These are phyloP conservation scores for Cunninghamia lanceolata DNA, from an alignment of 75 land plant genomes.

Conservation along the genomic window DNA sequence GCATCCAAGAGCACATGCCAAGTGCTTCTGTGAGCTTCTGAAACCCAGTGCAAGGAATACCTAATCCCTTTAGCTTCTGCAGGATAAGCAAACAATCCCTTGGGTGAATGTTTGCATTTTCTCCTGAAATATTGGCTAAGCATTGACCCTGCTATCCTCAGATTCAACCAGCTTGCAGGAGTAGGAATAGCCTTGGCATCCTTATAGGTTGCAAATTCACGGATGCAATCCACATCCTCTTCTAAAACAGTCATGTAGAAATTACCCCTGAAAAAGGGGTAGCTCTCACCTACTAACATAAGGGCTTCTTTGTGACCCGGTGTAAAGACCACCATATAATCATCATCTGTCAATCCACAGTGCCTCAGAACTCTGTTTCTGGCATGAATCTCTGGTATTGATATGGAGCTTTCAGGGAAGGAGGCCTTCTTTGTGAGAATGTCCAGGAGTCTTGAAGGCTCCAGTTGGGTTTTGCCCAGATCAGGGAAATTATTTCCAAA, in stretches of 20 bases:
- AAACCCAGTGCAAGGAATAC: constrained; percentile 54
- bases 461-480: constrained; percentile 39
- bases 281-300: constrained; percentile 56
- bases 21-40: constrained; percentile 54
- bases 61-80: constrained; percentile 24
- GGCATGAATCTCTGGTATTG: constrained; percentile 67
- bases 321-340: constrained; percentile 44
- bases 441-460: constrained; percentile 47
- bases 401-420: constrained; percentile 42
- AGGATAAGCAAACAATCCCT: constrained; percentile 54
- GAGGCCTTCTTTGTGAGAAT: constrained; percentile 51
- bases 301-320: constrained; percentile 38
- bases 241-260: constrained; percentile 39
- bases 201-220: constrained; percentile 41
- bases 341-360: constrained; percentile 42
- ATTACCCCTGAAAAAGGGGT: constrained; percentile 57
- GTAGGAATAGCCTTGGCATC: constrained; percentile 49
- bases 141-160: constrained; percentile 63
- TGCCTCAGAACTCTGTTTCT: constrained; percentile 37
- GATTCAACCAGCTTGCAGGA: constrained; percentile 56
- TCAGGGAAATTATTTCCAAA: constrained; percentile 30
- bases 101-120: constrained; percentile 47
- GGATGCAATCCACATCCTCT: constrained; percentile 36
- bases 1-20: constrained; percentile 64
- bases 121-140: constrained; percentile 55